Percentiles rank a stretch among this genome's conserved stretches.
phyloP scores from a whole-genome alignment of 176 grass and related monocot species.

The Hsuehochloa calcarea region DNA sequence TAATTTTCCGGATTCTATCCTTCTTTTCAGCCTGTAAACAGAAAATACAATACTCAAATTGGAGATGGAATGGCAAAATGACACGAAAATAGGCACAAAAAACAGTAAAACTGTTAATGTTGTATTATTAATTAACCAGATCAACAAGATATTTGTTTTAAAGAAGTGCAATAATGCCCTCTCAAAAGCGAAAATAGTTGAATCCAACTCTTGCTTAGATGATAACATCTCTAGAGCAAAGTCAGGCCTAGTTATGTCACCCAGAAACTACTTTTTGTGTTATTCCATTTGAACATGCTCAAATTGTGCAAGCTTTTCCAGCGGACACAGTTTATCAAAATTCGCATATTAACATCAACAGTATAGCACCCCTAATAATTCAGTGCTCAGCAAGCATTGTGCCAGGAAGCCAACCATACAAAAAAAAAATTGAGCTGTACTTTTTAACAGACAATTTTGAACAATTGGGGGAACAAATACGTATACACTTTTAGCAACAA shows the following conservation, averaged over 20 bases:
- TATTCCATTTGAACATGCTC: not conserved
- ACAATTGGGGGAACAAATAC: not conserved
- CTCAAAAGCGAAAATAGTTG: not conserved
- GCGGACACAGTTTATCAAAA: not conserved
- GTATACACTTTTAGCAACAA: not conserved
- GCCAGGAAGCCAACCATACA: not conserved
- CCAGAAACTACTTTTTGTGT: not conserved
- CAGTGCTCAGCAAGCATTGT: not conserved
- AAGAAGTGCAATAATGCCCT: not conserved
- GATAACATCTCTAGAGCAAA: not conserved
- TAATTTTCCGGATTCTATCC: constrained; percentile 54
- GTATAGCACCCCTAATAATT: not conserved
- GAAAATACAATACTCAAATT: not conserved
- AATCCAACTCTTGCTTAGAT: not conserved
- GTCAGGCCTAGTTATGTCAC: not conserved
- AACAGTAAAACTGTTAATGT: constrained; percentile 2
- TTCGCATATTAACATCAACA: not conserved
- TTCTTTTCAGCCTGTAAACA: constrained; percentile 63
- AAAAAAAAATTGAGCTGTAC: not conserved
- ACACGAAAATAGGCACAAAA: not conserved
- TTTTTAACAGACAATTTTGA: not conserved
- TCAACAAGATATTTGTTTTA: too few relatives aligned
- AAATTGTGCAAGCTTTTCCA: not conserved
- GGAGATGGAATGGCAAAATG: not conserved
- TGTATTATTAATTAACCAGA: not conserved